phyloP scores from a whole-genome alignment of 192 early-diverging fungal genomes.

The Jimgerdemannia lactiflua region DNA sequence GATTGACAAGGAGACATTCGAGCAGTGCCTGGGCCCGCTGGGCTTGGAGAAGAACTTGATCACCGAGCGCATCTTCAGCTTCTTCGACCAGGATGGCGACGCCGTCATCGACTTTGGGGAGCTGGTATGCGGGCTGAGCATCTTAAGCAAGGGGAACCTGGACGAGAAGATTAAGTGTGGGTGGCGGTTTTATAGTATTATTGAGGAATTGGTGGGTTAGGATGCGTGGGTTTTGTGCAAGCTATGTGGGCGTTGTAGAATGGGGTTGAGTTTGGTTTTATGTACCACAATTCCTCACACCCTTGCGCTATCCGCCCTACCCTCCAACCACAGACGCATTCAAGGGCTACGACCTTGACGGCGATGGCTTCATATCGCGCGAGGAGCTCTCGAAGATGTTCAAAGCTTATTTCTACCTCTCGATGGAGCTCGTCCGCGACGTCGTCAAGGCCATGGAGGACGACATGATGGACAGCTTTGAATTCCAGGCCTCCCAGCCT shows the following conservation, averaged over 20 bases:
- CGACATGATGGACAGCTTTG: constrained; percentile 81
- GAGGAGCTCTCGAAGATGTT: constrained; percentile 87
- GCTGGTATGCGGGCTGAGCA: constrained; percentile 76
- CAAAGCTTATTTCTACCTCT: constrained; percentile 89
- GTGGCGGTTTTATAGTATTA: constrained; percentile 9
- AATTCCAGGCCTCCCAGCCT: constrained; percentile 79
- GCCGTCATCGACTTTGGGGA: constrained; percentile 77
- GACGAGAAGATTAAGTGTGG: constrained; percentile 88
- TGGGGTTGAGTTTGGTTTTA: background rate
- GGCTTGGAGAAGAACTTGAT: constrained; percentile 84
- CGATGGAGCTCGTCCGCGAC: constrained; percentile 85
- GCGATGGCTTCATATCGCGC: constrained; percentile 78
- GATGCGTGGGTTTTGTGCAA: background rate
- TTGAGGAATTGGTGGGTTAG: too few species aligned
- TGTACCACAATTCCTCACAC: background rate
- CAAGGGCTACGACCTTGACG: constrained; percentile 89
- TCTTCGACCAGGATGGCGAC: constrained; percentile 87
- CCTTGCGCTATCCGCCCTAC: background rate
- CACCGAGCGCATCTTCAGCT: constrained; percentile 81
- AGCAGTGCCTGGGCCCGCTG: constrained; percentile 81
- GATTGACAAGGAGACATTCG: constrained; percentile 79
- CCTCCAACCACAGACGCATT: constrained; percentile 63
- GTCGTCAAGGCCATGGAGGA: constrained; percentile 89
- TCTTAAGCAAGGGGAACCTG: constrained; percentile 83
- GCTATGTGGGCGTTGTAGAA: constrained; percentile 1